Conservation (phyloP, 78 protist species). For the Cavenderia fasciculata region DNA sequence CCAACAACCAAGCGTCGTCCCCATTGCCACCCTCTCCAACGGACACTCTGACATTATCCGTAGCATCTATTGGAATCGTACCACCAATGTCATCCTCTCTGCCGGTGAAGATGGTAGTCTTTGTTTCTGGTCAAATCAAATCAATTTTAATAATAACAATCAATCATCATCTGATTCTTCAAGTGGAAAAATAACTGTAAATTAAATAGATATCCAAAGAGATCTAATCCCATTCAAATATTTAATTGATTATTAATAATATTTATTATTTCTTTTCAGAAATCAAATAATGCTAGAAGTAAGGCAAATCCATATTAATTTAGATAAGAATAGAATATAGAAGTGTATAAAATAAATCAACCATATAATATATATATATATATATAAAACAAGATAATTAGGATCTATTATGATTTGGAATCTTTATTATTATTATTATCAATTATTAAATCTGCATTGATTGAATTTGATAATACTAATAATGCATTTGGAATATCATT, state of each 20-base stretch:
- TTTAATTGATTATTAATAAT: too few species aligned
- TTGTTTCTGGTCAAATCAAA: constrained; percentile 38
- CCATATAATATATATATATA: too few species aligned
- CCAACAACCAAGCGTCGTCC: not conserved
- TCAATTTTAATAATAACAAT: not conserved
- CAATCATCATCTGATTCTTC: constrained; percentile 11
- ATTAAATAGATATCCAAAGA: too few species aligned
- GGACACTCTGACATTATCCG: constrained; percentile 49
- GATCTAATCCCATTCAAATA: too few species aligned
- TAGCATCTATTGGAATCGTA: constrained; percentile 32
- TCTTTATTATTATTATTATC: not conserved
- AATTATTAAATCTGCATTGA: not conserved
- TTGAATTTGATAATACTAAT: constrained; percentile 3
- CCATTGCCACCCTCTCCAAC: not conserved
- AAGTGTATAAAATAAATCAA: too few species aligned
- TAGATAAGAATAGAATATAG: too few species aligned
- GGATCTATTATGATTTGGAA: too few species aligned
- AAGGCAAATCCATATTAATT: too few species aligned
- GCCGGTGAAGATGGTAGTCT: constrained; percentile 58
- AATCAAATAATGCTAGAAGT: too few species aligned
- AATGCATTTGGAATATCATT: constrained; percentile 69
- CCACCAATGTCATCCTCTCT: not conserved
- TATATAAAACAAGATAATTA: too few species aligned
- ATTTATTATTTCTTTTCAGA: too few species aligned
- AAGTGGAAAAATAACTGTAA: too few species aligned